Evolutionary conservation across 2,329 filamentous ascomycete species (phyloP).

Genomic region (Aspergillus transmontanensis): DNA sequence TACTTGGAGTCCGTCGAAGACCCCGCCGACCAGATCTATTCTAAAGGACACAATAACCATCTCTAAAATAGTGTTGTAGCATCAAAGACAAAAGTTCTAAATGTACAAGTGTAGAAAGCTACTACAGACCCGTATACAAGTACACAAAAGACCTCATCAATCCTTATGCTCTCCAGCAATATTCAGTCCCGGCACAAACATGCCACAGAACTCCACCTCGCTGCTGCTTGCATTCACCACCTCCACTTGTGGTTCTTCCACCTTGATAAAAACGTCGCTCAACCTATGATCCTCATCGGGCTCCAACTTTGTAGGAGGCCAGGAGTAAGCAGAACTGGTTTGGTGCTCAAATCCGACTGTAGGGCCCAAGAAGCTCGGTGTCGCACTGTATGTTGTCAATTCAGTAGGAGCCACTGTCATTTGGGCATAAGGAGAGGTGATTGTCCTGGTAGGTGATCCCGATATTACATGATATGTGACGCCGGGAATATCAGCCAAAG

Average conservation of each 20-base stretch:
- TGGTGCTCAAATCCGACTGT: slow-evolving; percentile 2
- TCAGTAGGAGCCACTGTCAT: slow-evolving; percentile 23
- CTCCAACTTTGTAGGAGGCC: slow-evolving; percentile 30
- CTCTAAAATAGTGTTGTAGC: background rate
- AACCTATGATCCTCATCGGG: slow-evolving; percentile 15
- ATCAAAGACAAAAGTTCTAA: background rate
- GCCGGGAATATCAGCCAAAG: slow-evolving; percentile 17
- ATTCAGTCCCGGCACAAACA: background rate
- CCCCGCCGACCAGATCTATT: background rate
- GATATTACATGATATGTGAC: slow-evolving; percentile 11
- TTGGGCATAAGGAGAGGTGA: slow-evolving; percentile 12
- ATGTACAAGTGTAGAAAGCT: background rate
- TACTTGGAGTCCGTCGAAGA: too few species aligned
- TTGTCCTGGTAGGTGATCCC: slow-evolving; percentile 5
- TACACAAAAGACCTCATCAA: background rate
- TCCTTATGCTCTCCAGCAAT: background rate
- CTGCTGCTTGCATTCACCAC: background rate
- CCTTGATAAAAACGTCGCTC: slow-evolving; percentile 25
- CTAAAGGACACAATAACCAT: background rate
- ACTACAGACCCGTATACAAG: background rate
- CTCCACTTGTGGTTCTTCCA: slow-evolving; percentile 17
- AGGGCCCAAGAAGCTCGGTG: slow-evolving; percentile 6
- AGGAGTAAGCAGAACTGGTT: slow-evolving; percentile 13
- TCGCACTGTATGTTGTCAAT: slow-evolving; percentile 18
- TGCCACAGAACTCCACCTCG: background rate